Evolutionary conservation across 2,329 filamentous ascomycete genomes (phyloP).

Genomic region (Talaromyces sp.): DNA sequence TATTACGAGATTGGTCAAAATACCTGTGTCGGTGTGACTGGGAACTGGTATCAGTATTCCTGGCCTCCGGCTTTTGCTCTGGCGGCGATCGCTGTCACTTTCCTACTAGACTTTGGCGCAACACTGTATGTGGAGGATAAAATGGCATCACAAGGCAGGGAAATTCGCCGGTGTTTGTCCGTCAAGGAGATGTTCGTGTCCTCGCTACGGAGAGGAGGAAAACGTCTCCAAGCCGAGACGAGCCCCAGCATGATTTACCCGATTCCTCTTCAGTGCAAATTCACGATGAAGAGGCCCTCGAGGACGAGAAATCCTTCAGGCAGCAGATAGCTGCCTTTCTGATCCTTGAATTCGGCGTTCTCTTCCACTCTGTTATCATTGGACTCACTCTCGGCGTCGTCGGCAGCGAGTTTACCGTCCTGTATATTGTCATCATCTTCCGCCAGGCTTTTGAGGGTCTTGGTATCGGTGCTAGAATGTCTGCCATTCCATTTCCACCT

Average conservation of each 20-base stretch:
- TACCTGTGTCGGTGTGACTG: conserved; percentile 53
- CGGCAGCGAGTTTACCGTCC: conserved; percentile 53
- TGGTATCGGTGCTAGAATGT: conserved; percentile 59
- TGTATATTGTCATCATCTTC: conserved; percentile 61
- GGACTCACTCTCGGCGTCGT: conserved; percentile 60
- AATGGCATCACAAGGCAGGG: conserved; percentile 26
- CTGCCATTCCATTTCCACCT: conserved; percentile 51
- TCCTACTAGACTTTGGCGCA: conserved; percentile 50
- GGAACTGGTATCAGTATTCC: conserved; percentile 49
- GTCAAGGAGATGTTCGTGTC: conserved; percentile 17
- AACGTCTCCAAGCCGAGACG: no score
- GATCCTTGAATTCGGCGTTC: conserved; percentile 58
- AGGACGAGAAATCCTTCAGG: conserved; percentile 29
- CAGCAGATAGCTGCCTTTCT: conserved; percentile 41
- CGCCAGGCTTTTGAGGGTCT: conserved; percentile 63
- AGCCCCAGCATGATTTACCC: no score
- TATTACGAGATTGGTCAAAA: conserved; percentile 44
- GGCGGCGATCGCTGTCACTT: conserved; percentile 47
- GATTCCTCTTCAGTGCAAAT: no score
- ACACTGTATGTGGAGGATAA: conserved; percentile 51
- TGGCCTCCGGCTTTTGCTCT: conserved; percentile 54
- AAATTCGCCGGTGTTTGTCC: conserved; percentile 10
- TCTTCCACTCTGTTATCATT: conserved; percentile 64
- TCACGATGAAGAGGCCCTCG: not conserved
- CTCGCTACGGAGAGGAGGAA: not conserved